These are phyloP conservation scores for Mycena amicta DNA, from an alignment of 768 basidiomycete genomes.

Conservation along the genomic window DNA sequence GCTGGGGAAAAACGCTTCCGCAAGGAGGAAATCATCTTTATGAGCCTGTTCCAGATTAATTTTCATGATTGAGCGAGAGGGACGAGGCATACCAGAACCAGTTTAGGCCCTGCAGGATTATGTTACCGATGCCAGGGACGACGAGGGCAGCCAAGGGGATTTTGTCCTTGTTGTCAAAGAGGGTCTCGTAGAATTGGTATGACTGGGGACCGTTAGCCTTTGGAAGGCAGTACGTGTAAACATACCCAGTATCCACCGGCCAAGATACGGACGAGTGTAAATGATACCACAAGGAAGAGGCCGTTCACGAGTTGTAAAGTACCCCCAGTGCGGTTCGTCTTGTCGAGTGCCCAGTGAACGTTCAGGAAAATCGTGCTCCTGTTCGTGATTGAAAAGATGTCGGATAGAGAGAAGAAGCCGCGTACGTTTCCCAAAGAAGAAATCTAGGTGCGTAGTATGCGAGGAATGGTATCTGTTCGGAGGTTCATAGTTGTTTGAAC, in stretches of 20 bases:
- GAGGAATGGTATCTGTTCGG: conserved; percentile 66
- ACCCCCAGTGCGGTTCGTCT: conserved; percentile 70
- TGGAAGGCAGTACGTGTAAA: background rate
- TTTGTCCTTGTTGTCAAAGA: conserved; percentile 55
- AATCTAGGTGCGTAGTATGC: conserved; percentile 79
- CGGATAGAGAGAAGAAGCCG: conserved; percentile 10
- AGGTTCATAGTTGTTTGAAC: background rate
- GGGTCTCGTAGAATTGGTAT: conserved; percentile 61
- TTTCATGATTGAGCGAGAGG: background rate
- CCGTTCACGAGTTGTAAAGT: conserved; percentile 75
- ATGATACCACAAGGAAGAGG: conserved; percentile 60
- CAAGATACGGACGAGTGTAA: conserved; percentile 70
- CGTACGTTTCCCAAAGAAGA: conserved; percentile 80
- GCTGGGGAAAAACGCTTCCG: conserved; percentile 57
- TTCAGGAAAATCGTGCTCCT: conserved; percentile 88
- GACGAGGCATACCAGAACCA: conserved; percentile 65
- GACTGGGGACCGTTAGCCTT: conserved; percentile 45
- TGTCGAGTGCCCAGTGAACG: conserved; percentile 85
- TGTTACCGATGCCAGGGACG: conserved; percentile 60
- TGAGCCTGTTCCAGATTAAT: conserved; percentile 53
- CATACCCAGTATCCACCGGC: conserved; percentile 58
- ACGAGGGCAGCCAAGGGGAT: conserved; percentile 54
- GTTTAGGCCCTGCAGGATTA: conserved; percentile 73
- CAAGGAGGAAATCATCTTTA: conserved; percentile 70
- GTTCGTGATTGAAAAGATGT: background rate